Conservation (phyloP, 2,329 filamentous ascomycete species). For the Cryphonectria nitschkei region DNA sequence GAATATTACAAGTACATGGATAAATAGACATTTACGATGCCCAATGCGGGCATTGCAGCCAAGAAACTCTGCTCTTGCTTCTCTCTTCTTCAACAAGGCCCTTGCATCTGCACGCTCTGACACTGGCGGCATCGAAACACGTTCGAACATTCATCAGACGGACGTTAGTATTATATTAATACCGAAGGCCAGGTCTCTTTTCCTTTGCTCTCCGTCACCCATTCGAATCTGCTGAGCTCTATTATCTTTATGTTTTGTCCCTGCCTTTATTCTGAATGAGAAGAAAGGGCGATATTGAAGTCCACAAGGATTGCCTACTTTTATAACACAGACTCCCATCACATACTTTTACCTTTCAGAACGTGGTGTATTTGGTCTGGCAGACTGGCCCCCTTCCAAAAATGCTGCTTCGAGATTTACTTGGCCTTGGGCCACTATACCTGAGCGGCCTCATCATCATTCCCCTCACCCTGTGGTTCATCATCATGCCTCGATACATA, state of each 20-base stretch:
- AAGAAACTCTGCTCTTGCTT: not conserved
- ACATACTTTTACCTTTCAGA: not conserved
- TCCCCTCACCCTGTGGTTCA: constrained; percentile 30
- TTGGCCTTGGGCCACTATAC: constrained; percentile 22
- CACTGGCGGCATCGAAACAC: not conserved
- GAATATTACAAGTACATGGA: not conserved
- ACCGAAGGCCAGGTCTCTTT: not conserved
- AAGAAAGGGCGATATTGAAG: not conserved
- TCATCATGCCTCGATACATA: constrained; percentile 32
- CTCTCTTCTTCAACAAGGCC: not conserved
- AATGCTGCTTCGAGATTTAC: constrained; percentile 24
- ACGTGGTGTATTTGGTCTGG: not conserved
- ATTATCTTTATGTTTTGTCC: not conserved
- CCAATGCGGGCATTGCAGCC: not conserved
- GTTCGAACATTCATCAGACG: not conserved
- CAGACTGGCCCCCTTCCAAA: no score
- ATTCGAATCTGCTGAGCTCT: not conserved
- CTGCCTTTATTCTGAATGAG: not conserved
- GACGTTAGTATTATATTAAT: not conserved
- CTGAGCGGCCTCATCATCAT: constrained; percentile 20
- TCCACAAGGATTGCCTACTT: not conserved
- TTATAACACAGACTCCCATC: not conserved
- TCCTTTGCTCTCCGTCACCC: not conserved
- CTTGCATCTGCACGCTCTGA: not conserved
- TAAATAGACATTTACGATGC: not conserved